These are phyloP conservation scores for Dujonia santamariae DNA, from an alignment of 1,139 yeast genomes.

Conservation along the genomic window DNA sequence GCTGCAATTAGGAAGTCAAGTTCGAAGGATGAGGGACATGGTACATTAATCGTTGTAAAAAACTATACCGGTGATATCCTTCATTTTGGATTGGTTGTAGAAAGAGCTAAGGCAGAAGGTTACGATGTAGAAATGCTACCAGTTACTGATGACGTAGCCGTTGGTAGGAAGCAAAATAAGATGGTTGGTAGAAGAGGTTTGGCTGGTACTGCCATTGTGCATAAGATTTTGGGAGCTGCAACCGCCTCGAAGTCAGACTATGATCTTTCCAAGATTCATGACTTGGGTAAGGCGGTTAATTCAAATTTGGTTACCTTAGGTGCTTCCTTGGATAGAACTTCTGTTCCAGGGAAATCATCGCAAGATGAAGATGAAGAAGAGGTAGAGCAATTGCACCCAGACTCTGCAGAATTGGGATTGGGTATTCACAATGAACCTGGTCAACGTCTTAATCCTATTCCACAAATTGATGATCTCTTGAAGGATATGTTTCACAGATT, in stretches of 20 bases:
- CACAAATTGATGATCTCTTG: conserved; percentile 56
- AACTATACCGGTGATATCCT: conserved; percentile 93
- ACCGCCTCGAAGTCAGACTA: conserved; percentile 40
- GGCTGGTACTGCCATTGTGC: conserved; percentile 87
- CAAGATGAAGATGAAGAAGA: conserved; percentile 46
- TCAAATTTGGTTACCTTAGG: conserved; percentile 79
- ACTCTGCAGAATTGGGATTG: conserved; percentile 86
- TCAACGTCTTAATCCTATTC: conserved; percentile 67
- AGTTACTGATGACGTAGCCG: conserved; percentile 91
- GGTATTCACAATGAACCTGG: conserved; percentile 98
- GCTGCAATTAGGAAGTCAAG: conserved; percentile 56
- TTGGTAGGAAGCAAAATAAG: conserved; percentile 81
- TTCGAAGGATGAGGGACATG: conserved; percentile 52
- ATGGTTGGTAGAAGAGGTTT: conserved; percentile 92
- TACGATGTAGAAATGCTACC: conserved; percentile 64
- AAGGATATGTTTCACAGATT: conserved; percentile 52
- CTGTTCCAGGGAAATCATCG: conserved; percentile 72
- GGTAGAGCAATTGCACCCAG: conserved; percentile 34
- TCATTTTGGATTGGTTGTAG: conserved; percentile 89
- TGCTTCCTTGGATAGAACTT: conserved; percentile 84
- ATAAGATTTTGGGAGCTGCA: conserved; percentile 81
- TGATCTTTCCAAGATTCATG: conserved; percentile 47
- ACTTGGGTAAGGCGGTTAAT: conserved; percentile 59
- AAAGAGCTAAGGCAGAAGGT: conserved; percentile 78
- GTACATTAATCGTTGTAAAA: conserved; percentile 75